Percentiles rank a stretch among this genome's conserved stretches.
Conservation (phyloP, 768 basidiomycete species). For the Termitomyces sp. region DNA sequence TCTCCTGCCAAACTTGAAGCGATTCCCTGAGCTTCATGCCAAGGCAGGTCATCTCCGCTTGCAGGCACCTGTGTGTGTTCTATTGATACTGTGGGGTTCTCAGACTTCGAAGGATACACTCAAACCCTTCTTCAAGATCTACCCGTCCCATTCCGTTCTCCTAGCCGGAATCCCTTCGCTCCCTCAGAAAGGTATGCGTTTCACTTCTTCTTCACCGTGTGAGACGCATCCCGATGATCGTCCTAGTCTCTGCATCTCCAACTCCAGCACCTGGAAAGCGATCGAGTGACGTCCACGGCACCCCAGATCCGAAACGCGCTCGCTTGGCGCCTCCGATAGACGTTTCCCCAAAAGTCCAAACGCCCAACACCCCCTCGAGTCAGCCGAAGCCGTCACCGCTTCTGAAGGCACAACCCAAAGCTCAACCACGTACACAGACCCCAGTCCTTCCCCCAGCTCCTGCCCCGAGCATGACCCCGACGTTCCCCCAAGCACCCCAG, state of each 20-base stretch:
- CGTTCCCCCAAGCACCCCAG: not conserved
- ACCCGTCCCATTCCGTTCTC: conserved; percentile 36
- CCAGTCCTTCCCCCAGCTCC: not conserved
- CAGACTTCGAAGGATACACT: conserved; percentile 28
- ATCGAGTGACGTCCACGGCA: conserved; percentile 26
- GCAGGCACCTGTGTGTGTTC: not conserved
- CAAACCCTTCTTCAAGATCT: conserved; percentile 56
- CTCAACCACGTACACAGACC: conserved; percentile 11
- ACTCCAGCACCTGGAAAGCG: conserved; percentile 29
- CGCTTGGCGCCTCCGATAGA: conserved; percentile 23
- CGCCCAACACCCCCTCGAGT: conserved; percentile 17
- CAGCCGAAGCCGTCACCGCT: conserved; percentile 18
- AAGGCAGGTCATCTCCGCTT: conserved; percentile 28
- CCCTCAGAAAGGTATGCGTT: conserved; percentile 22
- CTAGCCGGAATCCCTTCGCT: conserved; percentile 41
- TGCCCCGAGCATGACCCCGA: not conserved
- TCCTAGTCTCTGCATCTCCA: not conserved
- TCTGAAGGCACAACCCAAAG: conserved; percentile 13
- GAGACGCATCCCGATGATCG: not conserved
- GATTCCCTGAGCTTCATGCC: conserved; percentile 45
- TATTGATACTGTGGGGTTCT: not conserved
- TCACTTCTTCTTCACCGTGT: no score
- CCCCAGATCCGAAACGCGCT: conserved; percentile 41
- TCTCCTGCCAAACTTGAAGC: conserved; percentile 34
- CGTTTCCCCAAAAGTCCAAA: conserved; percentile 17